Percentiles rank a stretch among this genome's conserved stretches.
These are phyloP conservation scores for Saksenaea oblongispora DNA, from an alignment of 371 early-diverging fungal species.

Conservation along the genomic window DNA sequence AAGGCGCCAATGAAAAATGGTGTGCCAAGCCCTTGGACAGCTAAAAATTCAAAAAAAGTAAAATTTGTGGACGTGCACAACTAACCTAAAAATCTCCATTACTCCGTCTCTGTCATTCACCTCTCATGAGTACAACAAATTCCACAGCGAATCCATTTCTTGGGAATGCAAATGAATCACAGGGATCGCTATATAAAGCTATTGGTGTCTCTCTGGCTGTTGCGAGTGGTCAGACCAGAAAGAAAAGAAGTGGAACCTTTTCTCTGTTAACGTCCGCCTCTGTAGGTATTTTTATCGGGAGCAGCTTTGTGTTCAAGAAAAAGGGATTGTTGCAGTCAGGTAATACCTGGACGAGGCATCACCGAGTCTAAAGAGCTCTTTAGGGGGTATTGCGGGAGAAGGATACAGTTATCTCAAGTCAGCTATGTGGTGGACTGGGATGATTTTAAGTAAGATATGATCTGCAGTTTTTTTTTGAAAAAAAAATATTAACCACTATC, in stretches of 20 bases:
- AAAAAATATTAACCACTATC: too few species aligned
- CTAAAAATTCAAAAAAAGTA: too few species aligned
- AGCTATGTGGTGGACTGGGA: conserved; percentile 94
- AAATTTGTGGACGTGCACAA: background rate
- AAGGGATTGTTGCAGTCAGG: conserved; percentile 81
- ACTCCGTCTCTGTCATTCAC: conserved; percentile 6
- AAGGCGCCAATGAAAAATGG: too few species aligned
- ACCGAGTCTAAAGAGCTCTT: background rate
- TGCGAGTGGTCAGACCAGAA: conserved; percentile 48
- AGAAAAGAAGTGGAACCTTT: conserved; percentile 10
- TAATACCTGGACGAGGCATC: conserved; percentile 9
- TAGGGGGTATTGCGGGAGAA: conserved; percentile 71
- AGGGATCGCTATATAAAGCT: conserved; percentile 64
- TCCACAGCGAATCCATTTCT: conserved; percentile 24
- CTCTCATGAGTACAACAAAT: conserved; percentile 10
- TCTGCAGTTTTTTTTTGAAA: too few species aligned
- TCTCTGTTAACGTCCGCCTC: background rate
- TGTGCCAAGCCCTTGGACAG: background rate
- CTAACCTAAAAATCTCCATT: background rate
- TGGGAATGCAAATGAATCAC: conserved; percentile 18
- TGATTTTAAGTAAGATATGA: conserved; percentile 75
- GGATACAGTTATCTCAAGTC: conserved; percentile 82
- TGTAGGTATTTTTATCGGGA: conserved; percentile 84
- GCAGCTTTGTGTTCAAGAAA: conserved; percentile 91
- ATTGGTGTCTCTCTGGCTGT: conserved; percentile 86